Conservation (phyloP, 1,284 basidiomycete genomes). For the Trametes polyzona region DNA sequence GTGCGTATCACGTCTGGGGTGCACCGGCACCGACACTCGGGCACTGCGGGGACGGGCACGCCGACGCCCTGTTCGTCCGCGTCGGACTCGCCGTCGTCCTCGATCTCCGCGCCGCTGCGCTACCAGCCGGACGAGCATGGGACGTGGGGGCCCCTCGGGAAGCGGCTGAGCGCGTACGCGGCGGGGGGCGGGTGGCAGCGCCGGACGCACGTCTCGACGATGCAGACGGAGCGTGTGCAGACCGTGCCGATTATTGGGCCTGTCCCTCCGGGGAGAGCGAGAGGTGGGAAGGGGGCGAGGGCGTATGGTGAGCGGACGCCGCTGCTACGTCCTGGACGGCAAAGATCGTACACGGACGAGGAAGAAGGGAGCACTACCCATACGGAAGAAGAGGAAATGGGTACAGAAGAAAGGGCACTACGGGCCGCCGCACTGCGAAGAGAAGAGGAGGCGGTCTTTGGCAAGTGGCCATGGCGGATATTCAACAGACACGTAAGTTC, state of each 20-base stretch:
- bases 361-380: conserved; percentile 21
- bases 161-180: conserved; percentile 49
- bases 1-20: conserved; percentile 58
- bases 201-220: conserved; percentile 14
- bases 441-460: conserved; percentile 52
- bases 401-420: conserved; percentile 37
- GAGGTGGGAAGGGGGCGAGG: conserved; percentile 8
- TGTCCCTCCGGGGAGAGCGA: background rate
- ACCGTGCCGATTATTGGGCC: background rate
- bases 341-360: conserved; percentile 19
- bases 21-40: conserved; percentile 36
- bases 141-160: conserved; percentile 61
- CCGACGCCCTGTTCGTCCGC: conserved; percentile 44
- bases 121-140: conserved; percentile 54
- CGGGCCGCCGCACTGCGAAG: conserved; percentile 34
- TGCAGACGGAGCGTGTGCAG: background rate
- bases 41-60: conserved; percentile 16
- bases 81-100: conserved; percentile 69
- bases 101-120: conserved; percentile 72
- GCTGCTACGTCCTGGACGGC: conserved; percentile 28
- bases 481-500: conserved; percentile 66
- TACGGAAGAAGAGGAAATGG: conserved; percentile 32
- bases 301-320: conserved; percentile 39
- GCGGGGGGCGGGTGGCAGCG: conserved; percentile 32
- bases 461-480: conserved; percentile 67